Base-by-base conservation (phyloP, 1,284 basidiomycete species). In the Puccinia coronata region DNA sequence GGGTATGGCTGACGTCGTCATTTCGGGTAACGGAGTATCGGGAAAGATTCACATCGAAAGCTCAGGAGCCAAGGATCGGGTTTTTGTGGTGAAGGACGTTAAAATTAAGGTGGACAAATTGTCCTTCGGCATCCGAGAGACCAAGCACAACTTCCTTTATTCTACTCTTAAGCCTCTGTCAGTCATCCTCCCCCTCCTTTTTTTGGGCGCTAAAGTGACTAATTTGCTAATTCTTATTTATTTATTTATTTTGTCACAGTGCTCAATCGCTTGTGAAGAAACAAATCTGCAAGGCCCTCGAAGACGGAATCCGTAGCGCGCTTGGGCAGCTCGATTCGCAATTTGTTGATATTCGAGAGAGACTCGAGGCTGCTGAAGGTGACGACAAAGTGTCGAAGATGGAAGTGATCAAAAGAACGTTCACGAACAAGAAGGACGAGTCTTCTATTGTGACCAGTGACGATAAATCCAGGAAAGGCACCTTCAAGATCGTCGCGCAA, bases 91-190 rank as follows among this genome's bases (percentile, higher is more conserved):
- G 82, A 90, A 92, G 85, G 87, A 90, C 82, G 92, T 95, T 28
- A 87, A 91, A 81, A 92, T 94, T 85, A 93, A 93, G 86, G 90
- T 95, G 69, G 92, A 92, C 84, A 90, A 91, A 72, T 90, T 98
- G 84, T 94, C 93, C 87, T 97, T 96, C 88, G 90, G 91, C 53
- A 94, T 99, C 85, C 91, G 94, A 23, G 95, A 96, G 84, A 91
- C 86, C 84, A 97, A 96, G 88, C 95, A 97, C 87, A 93, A 96
- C 85, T 87, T 93, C 53, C 86, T 97, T 78, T 96, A 96, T 89
- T 96, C 94, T 88, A 92, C 92, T 0, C 84, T 94, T 51, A 89
- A 89, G 59, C 84, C 84, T 49, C 83, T 84, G 53, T 83, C 82
- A 69, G 72, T 70, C n/a, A n/a, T 28, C 11, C 6, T 25, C 43